Base-by-base conservation (phyloP, 768 basidiomycete species). In the Saitozyma podzolica region DNA sequence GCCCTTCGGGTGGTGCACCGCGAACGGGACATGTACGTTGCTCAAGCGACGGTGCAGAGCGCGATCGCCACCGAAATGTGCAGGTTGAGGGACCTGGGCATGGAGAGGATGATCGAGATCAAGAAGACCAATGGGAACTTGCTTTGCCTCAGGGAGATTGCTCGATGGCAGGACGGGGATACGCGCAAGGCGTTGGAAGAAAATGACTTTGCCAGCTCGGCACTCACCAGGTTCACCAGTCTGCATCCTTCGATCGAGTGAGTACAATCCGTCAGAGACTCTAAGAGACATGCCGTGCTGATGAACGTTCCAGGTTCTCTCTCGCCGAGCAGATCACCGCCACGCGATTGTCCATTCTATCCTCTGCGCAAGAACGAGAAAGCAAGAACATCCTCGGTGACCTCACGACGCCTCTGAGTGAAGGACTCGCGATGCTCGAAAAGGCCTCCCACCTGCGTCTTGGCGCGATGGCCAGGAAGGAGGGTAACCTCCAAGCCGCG, bases 1-100 rank as follows among this genome's bases (percentile, higher is more conserved):
- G 87, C 90, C 4, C 82, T 99, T 41, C 86, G 89, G 48, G 87
- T 91, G 0, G 81, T 92, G n/a, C 86, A 94, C 67, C 85, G 90
- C 6, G 91, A 91, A 73, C 84, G 90, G 47, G 86, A 88, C 70
- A 72, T 80, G 0, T 73, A 73, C 0, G 75, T 80, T 0, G 82
- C 89, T 13, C 83, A 87, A 63, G 48, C 59, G 3, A 81, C 83
- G 13, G 78, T 91, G 29, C 81, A 83, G n/a, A 75, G 70, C 11
- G 82, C 85, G 0, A 79, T 92, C 47, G 73, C 78, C 3, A 78
- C 83, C 50, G 89, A 92, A 72, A 85, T 91, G 82, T 80, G 80
- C 41, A 84, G 84, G 11, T 82, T 98, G 43, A 84, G 85, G 6
- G 70, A 64, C 0, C 82, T 93, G 13, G 89, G 89, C 0, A 84